These are phyloP conservation scores for Pulveroboletus sp. DNA, from an alignment of 768 basidiomycete species.

Conservation along the genomic window DNA sequence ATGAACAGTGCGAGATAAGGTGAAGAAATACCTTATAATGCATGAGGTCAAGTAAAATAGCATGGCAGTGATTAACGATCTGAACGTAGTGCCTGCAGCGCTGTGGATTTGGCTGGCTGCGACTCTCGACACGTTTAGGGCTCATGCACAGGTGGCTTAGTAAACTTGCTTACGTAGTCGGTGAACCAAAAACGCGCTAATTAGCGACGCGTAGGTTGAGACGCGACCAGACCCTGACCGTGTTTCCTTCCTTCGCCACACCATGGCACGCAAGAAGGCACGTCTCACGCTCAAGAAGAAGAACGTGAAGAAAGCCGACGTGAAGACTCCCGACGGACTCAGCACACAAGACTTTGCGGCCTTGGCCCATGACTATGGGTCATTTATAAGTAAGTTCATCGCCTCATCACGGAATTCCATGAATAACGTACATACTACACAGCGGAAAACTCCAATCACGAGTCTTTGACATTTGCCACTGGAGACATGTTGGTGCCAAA, in stretches of 20 bases:
- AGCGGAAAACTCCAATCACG: slow-evolving; percentile 16
- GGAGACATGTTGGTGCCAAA: slow-evolving; percentile 33
- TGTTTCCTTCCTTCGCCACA: slow-evolving; percentile 1
- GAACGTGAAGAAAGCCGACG: neutral
- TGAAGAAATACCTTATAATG: slow-evolving; percentile 35
- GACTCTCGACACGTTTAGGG: slow-evolving; percentile 14
- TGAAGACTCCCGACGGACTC: slow-evolving; percentile 1
- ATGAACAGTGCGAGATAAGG: slow-evolving; percentile 26
- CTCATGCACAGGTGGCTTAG: neutral
- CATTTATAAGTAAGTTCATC: slow-evolving; percentile 17
- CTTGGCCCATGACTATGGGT: slow-evolving; percentile 2
- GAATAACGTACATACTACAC: neutral
- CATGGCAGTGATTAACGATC: slow-evolving; percentile 26
- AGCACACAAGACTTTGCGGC: slow-evolving; percentile 12
- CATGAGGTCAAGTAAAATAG: slow-evolving; percentile 41
- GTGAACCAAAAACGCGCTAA: slow-evolving; percentile 18
- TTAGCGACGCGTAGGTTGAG: slow-evolving; percentile 27
- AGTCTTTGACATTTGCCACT: slow-evolving; percentile 22
- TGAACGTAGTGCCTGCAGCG: neutral
- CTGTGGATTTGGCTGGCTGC: neutral
- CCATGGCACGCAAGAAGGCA: slow-evolving; percentile 25
- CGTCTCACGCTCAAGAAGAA: slow-evolving; percentile 21
- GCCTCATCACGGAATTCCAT: neutral
- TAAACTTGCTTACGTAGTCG: slow-evolving; percentile 25
- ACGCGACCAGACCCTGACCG: slow-evolving; percentile 17